A percentile compares a stretch with the other conserved stretches of the same genome.
Evolutionary conservation across 345 rosid species (phyloP).

Genomic region (Citrus sinensis): DVS_A1.0 CM039162.1:4470501-4471000

Average conservation of each 20-base stretch:
- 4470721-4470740: not conserved
- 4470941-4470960: constrained; percentile 76
- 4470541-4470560: constrained; percentile 68
- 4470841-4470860: constrained; percentile 85
- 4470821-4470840: not conserved
- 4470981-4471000: too few relatives aligned
- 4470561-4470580: constrained; percentile 89
- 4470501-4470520: not conserved
- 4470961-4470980: constrained; percentile 33
- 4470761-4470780: not conserved
- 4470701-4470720: not conserved
- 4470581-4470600: constrained; percentile 96
- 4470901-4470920: constrained; percentile 90
- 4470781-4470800: not conserved
- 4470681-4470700: not conserved
- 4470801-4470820: not conserved
- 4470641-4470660: constrained; percentile 99
- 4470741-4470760: not conserved
- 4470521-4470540: not conserved
- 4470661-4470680: constrained; percentile 12
- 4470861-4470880: constrained; percentile 86
- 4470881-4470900: constrained; percentile 92
- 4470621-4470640: constrained; percentile 91
- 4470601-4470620: constrained; percentile 95
- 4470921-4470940: constrained; percentile 94